These are phyloP conservation scores for Eucalyptus marginata DNA, from an alignment of 345 rosid genomes.

Conservation along the genomic window DNA sequence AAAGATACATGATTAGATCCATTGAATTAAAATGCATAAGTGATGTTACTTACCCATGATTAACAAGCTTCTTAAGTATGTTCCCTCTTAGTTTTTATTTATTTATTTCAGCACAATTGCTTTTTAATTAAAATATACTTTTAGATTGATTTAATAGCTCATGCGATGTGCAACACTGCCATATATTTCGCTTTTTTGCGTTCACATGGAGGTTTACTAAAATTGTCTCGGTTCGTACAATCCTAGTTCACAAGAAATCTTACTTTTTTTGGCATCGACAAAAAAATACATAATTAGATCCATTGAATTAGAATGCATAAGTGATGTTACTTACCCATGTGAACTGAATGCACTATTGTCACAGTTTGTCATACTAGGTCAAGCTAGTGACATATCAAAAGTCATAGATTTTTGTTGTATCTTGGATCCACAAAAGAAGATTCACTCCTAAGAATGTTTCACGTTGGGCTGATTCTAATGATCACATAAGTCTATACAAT, in stretches of 20 bases:
- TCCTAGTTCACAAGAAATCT: too few species aligned
- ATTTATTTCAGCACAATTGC: background rate
- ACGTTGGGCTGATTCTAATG: background rate
- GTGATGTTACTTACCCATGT: background rate
- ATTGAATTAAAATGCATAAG: too few species aligned
- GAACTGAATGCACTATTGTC: background rate
- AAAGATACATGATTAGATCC: too few species aligned
- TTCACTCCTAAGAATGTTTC: background rate
- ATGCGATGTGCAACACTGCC: background rate
- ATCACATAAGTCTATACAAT: background rate
- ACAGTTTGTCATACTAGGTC: background rate
- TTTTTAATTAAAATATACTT: too few species aligned
- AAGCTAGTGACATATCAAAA: background rate
- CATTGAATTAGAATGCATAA: too few species aligned
- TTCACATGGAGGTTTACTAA: background rate
- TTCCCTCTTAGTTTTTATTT: background rate
- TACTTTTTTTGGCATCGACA: too few species aligned
- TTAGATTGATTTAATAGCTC: background rate
- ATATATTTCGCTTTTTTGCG: too few species aligned
- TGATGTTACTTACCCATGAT: background rate
- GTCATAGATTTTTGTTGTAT: too few species aligned
- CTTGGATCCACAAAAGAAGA: background rate
- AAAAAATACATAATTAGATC: too few species aligned
- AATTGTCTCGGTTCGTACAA: rapidly evolving
- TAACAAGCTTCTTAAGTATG: background rate